A percentile compares a stretch with the other conserved stretches of the same genome.
These are phyloP conservation scores for Sporobolomyces phaffii DNA, from an alignment of 768 basidiomycete genomes.

Conservation along the genomic window DNA sequence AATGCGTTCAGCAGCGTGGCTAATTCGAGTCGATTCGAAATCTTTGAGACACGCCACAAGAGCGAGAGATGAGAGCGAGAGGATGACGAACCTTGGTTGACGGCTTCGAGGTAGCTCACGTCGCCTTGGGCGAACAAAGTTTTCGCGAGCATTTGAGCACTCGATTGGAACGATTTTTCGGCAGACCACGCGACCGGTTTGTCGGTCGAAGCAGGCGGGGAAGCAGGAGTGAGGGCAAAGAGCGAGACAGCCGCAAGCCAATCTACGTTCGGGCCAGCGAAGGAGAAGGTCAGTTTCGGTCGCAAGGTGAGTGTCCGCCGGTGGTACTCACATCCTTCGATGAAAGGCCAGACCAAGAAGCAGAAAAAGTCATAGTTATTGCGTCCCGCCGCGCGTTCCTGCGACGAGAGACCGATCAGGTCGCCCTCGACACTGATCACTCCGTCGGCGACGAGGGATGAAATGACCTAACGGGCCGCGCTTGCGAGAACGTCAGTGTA, in stretches of 20 bases:
- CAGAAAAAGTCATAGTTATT: constrained; percentile 40
- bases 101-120: constrained; percentile 38
- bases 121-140: constrained; percentile 39
- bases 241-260: constrained; percentile 38
- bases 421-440: constrained; percentile 31
- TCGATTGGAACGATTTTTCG: constrained; percentile 28
- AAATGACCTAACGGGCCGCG: too few relatives aligned
- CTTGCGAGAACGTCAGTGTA: too few relatives aligned
- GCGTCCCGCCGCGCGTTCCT: constrained; percentile 28
- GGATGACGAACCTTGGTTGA: constrained; percentile 32
- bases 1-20: constrained; percentile 41
- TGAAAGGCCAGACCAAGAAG: constrained; percentile 38
- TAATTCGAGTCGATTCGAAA: background rate
- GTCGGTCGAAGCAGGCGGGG: background rate
- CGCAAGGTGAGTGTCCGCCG: too few relatives aligned
- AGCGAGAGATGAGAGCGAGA: background rate
- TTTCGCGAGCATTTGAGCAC: constrained; percentile 31
- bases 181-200: constrained; percentile 30
- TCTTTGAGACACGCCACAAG: background rate
- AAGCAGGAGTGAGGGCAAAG: constrained; percentile 28
- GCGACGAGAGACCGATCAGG: constrained; percentile 22
- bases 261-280: constrained; percentile 21
- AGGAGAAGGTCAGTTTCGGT: too few relatives aligned
- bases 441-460: constrained; percentile 30
- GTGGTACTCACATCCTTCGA: constrained; percentile 30